These are phyloP conservation scores for Neonectria magnoliae DNA, from an alignment of 2,329 filamentous ascomycete genomes.

Conservation along the genomic window DNA sequence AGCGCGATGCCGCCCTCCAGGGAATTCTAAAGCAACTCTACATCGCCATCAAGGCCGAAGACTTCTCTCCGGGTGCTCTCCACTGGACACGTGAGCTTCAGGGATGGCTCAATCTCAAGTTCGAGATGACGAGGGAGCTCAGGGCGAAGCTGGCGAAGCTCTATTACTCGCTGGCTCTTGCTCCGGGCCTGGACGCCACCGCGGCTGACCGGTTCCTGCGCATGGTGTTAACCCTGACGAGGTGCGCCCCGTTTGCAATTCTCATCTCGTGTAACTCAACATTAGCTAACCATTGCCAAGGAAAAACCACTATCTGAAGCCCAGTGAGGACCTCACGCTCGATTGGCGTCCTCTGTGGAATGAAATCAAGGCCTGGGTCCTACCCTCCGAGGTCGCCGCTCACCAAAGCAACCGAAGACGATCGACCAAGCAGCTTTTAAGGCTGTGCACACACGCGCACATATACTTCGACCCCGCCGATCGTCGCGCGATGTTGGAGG, in stretches of 20 bases:
- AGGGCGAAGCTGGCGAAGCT: slow-evolving; percentile 86
- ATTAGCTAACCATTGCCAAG: slow-evolving; percentile 54
- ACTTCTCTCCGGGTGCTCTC: slow-evolving; percentile 91
- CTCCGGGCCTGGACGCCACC: slow-evolving; percentile 84
- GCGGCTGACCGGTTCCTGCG: slow-evolving; percentile 91
- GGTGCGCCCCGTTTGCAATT: slow-evolving; percentile 65
- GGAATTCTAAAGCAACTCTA: slow-evolving; percentile 95
- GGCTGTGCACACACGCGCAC: slow-evolving; percentile 89
- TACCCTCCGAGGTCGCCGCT: slow-evolving; percentile 82
- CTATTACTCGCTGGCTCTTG: slow-evolving; percentile 93
- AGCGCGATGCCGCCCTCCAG: slow-evolving; percentile 81
- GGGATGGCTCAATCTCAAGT: slow-evolving; percentile 96
- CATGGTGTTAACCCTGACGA: slow-evolving; percentile 97
- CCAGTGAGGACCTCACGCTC: slow-evolving; percentile 86
- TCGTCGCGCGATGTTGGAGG: slow-evolving; percentile 81
- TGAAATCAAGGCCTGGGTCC: slow-evolving; percentile 88
- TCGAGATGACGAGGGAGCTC: slow-evolving; percentile 88
- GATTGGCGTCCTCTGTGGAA: slow-evolving; percentile 96
- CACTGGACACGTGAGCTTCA: slow-evolving; percentile 98
- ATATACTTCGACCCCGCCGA: slow-evolving; percentile 92
- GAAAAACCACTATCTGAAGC: slow-evolving; percentile 94
- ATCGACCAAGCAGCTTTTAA: slow-evolving; percentile 75
- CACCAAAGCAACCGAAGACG: slow-evolving; percentile 67
- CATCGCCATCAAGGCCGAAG: slow-evolving; percentile 88
- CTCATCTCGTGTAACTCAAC: slow-evolving; percentile 16